These are phyloP conservation scores for Fallopia convolvulus DNA, from an alignment of 148 eudicot species.

Conservation along the genomic window DNA sequence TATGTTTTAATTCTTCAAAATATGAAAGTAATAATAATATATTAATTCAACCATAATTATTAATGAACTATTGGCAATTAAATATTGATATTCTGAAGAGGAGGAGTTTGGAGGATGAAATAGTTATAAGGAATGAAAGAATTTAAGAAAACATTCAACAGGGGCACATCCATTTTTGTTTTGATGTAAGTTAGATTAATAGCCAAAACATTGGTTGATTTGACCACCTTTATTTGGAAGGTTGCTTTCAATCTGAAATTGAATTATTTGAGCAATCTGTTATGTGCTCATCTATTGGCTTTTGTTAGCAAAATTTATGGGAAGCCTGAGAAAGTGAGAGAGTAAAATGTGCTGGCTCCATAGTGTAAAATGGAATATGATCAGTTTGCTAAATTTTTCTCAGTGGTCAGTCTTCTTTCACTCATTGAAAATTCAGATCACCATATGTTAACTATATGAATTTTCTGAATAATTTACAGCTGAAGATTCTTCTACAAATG, in stretches of 20 bases:
- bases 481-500: slow-evolving; percentile 21
- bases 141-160: neutral
- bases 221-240: neutral
- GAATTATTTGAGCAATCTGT: neutral
- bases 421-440: neutral
- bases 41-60: neutral
- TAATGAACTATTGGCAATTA: neutral
- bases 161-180: neutral
- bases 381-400: neutral
- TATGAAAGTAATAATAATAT: neutral
- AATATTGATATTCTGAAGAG: neutral
- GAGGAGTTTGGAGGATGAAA: neutral
- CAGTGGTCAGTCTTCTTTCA: neutral
- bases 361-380: neutral
- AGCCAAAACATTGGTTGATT: neutral
- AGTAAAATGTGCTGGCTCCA: neutral
- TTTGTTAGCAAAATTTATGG: neutral
- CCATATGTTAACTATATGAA: neutral
- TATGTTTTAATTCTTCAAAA: neutral
- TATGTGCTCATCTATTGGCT: neutral
- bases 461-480: slow-evolving; percentile 11
- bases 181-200: neutral
- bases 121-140: neutral
- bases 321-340: neutral
- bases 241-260: neutral